These are phyloP conservation scores for Saccharomycopsis oosterbeekiorum DNA, from an alignment of 805 yeast genomes.

Conservation along the genomic window DNA sequence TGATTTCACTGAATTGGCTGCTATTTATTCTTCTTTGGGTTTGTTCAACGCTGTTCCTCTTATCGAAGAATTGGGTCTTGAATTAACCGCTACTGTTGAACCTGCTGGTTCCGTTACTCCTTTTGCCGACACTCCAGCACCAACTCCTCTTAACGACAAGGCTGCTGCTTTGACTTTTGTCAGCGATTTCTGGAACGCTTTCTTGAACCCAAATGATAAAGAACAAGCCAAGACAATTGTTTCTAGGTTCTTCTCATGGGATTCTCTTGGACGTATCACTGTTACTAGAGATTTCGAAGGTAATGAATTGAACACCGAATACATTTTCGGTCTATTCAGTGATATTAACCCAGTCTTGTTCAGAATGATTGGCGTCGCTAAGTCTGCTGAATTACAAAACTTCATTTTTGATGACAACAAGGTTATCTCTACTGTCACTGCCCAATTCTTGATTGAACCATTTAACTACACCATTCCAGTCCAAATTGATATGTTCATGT, in stretches of 20 bases:
- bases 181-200: conserved; percentile 22
- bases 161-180: conserved; percentile 4
- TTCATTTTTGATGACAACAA: conserved; percentile 17
- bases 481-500: conserved; percentile 17
- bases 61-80: neutral
- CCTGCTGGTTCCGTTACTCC: neutral
- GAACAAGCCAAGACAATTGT: conserved; percentile 20
- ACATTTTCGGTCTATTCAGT: conserved; percentile 21
- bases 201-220: conserved; percentile 17
- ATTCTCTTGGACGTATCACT: conserved; percentile 20
- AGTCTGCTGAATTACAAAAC: conserved; percentile 12
- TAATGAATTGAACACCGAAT: conserved; percentile 22
- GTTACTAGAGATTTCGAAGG: conserved; percentile 22
- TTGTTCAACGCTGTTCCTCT: neutral
- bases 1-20: neutral
- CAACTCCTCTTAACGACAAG: conserved; percentile 1
- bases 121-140: neutral
- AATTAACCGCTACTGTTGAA: neutral
- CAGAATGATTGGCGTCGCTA: conserved; percentile 19
- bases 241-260: conserved; percentile 20
- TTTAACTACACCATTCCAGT: conserved; percentile 18
- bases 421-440: conserved; percentile 14
- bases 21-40: neutral
- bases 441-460: conserved; percentile 18
- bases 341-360: conserved; percentile 10